phyloP scores from a whole-genome alignment of 768 basidiomycete species.

The Boletus sp. region DNA sequence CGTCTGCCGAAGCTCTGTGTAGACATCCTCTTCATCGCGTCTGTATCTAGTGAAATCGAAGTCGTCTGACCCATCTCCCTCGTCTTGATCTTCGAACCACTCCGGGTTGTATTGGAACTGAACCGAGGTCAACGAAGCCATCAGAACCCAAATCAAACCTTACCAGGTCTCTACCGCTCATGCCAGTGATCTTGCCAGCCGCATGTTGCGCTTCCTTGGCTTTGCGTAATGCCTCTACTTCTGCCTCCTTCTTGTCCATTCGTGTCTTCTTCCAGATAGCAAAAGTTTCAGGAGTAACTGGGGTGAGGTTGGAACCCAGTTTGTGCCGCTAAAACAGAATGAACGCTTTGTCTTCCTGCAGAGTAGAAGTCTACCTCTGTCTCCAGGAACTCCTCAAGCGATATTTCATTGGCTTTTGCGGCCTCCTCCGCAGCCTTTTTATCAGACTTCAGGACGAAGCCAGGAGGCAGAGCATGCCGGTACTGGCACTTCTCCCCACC shows the following conservation, averaged over 20 bases:
- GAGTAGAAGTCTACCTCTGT: conserved; percentile 70
- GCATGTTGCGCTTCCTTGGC: conserved; percentile 77
- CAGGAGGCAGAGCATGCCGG: conserved; percentile 92
- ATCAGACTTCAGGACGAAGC: conserved; percentile 93
- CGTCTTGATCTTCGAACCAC: conserved; percentile 82
- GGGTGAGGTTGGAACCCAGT: conserved; percentile 84
- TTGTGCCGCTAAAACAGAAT: conserved; percentile 74
- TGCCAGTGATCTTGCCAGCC: conserved; percentile 88
- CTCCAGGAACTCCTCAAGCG: conserved; percentile 95
- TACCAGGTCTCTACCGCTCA: conserved; percentile 95
- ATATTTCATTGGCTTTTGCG: conserved; percentile 84
- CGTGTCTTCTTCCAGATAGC: conserved; percentile 94
- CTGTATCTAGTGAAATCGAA: conserved; percentile 64
- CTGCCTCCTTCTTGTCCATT: conserved; percentile 92
- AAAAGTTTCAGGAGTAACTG: conserved; percentile 89
- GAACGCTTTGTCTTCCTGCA: background rate
- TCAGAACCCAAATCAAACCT: conserved; percentile 22
- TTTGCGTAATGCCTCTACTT: conserved; percentile 74
- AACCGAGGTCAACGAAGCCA: conserved; percentile 6
- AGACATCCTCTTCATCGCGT: conserved; percentile 32
- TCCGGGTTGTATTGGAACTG: conserved; percentile 96
- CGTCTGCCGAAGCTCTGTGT: conserved; percentile 24
- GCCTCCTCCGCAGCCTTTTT: conserved; percentile 89
- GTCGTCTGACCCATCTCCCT: conserved; percentile 40
- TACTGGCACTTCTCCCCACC: conserved; percentile 86